Evolutionary conservation across 2,329 filamentous ascomycete genomes (phyloP), one percentile per base, ranked within the genome.

Genomic region (Myriosclerotinia duriaeana): DNA sequence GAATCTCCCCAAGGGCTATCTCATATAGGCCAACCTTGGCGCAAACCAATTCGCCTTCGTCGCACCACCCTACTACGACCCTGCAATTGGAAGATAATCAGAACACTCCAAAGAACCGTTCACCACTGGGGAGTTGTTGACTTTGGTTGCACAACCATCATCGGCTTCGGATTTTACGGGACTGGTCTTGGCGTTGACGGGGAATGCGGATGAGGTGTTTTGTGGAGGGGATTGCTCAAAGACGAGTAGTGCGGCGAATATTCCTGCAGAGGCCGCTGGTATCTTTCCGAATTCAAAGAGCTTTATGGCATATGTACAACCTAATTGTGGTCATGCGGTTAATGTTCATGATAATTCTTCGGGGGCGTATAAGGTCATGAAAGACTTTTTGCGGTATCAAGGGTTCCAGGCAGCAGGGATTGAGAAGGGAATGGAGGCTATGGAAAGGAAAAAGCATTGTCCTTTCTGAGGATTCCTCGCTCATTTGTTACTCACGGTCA

Each of bases 291-390:
- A 11, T 4, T 40, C 38, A 8, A 40, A 22, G 12, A 59, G 54
- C 2, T 65, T 65, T 60, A 22, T 14, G 1, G 17, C 54, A 4
- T 36, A 44, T 36, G 22, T 60, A 7, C 20, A 59, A 36, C 36
- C 14, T 1, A 36, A 22, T 0, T 52, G 53, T 50, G 63, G 63
- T 0, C 63, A 65, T 42, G 54, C 63, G 44, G 63, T 65, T 20
- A 65, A 65, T 44, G 63, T 65, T 15, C 63, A 65, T 53, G 53
- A 40, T 34, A 44, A 44, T 36, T 38, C 63, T 26, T 22, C 46
- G n/a, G 63, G 36, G 34, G 63, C 54, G 30, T 65, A 65, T 34
- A 22, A 26, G 17, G 54, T 65, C 15, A 65, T 65, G 63, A 65
- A 65, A 60, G 48, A 14, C 17, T 60, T 65, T 53, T 65, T 60